Evolutionary conservation across 208 protist genomes (phyloP), one percentile per base, ranked within the genome.

Genomic region (Novymonas esmeraldas): DNA sequence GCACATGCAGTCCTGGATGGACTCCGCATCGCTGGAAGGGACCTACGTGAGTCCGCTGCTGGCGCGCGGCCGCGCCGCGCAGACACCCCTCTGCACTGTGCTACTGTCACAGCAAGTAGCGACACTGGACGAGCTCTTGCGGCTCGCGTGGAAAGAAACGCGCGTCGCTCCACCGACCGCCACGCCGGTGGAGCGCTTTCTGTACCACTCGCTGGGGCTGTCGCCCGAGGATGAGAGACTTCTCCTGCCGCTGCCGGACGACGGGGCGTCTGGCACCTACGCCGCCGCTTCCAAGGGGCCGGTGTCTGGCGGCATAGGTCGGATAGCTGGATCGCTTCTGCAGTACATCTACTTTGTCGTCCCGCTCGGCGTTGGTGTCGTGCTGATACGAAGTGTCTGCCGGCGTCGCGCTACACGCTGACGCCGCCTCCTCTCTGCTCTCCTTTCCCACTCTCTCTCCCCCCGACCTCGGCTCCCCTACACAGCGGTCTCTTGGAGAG

Each of bases 271-370:
- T 20, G 24, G 36, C n/a, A 61, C 14, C 11, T 2, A 6, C 20
- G 42, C 39, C 11, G 18, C 13, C 20, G 42, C 39, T 33, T 1
- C 34, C 31, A 6, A 16, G 3, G 9, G 1, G 4, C 24, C 33
- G 14, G 2, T 14, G 0, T 3, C 24, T 2, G 11, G 39, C 64
- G 26, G 2, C 7, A 2, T 44, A 11, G 9, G 29, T 11, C 22
- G 24, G 22, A 14, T 64, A 1, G 6, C 50, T 45, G 36, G 38
- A n/a, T 49, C 55, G 54, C 3, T 61, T n/a, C 2, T 55, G 5
- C 68, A 73, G 49, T 34, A 73, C 68, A 42, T 44, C 16, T 61
- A 61, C 42, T 66, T 65, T 31, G 3, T 65, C 3, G 60, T 73
- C 28, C 68, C 68, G 22, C 22, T 66, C 0, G 34, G 36, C 6